Conservation (phyloP, 129 eudicot genomes). For the Chrysanthemum seticuspe region DNA sequence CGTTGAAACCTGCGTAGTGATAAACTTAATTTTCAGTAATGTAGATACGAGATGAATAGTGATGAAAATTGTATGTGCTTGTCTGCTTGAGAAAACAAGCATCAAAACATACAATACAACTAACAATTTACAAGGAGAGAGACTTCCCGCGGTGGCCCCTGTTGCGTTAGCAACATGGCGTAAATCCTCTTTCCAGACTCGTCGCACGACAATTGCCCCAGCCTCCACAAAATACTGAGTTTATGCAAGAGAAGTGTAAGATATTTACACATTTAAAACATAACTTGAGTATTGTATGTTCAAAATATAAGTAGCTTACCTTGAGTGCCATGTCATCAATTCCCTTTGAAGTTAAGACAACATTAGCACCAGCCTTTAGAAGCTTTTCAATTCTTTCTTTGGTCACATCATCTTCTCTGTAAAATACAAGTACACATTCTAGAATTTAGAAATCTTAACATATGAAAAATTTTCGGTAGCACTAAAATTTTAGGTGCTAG, state of each 20-base stretch:
- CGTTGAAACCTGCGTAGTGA: slow-evolving; percentile 68
- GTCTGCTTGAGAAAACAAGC: no score
- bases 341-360: slow-evolving; percentile 90
- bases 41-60: no score
- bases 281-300: neutral
- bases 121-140: no score
- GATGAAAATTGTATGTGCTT: no score
- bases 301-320: slow-evolving; percentile 38
- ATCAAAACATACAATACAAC: slow-evolving; percentile 5
- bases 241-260: slow-evolving; percentile 8
- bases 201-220: slow-evolving; percentile 98
- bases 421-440: neutral
- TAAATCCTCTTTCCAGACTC: slow-evolving; percentile 92
- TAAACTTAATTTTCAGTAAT: no score
- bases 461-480: neutral
- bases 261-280: neutral
- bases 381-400: slow-evolving; percentile 95
- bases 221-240: slow-evolving; percentile 96
- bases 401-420: slow-evolving; percentile 98
- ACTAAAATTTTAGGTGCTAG: neutral
- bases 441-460: neutral
- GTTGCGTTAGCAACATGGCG: slow-evolving; percentile 99
- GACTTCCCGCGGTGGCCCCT: slow-evolving; percentile 70
- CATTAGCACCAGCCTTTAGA: slow-evolving; percentile 97
- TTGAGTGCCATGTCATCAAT: slow-evolving; percentile 99